Percentiles rank a stretch among this genome's conserved stretches.
phyloP scores from a whole-genome alignment of 176 grass and related monocot species.

The Dactylis glomerata region DNA sequence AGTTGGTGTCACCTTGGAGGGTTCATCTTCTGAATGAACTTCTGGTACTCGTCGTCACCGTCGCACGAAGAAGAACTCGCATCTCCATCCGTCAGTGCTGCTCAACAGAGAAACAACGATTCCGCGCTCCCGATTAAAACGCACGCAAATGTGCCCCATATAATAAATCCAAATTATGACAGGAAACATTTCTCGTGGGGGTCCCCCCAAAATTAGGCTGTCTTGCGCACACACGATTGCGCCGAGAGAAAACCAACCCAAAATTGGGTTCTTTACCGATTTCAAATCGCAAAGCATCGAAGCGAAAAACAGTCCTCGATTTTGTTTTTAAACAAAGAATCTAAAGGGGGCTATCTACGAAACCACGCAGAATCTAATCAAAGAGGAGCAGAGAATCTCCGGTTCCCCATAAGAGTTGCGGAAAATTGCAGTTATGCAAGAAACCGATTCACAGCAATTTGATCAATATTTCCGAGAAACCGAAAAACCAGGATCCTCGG shows the following conservation, averaged over 20 bases:
- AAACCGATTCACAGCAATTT: not conserved
- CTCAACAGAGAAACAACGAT: not conserved
- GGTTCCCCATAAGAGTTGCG: not conserved
- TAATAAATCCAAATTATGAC: not conserved
- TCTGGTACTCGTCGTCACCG: slow-evolving; percentile 81
- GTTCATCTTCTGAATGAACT: slow-evolving; percentile 96
- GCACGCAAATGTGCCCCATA: not conserved
- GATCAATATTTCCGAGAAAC: slow-evolving; percentile 33
- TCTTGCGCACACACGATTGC: not conserved
- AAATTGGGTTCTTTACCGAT: not conserved
- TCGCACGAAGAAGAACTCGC: slow-evolving; percentile 61
- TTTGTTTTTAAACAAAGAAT: not conserved
- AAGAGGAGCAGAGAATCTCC: no score
- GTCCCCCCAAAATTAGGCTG: no score
- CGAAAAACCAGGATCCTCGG: not conserved
- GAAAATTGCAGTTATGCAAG: not conserved
- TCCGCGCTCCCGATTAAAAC: not conserved
- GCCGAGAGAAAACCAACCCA: not conserved
- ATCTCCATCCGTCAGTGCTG: slow-evolving; percentile 50
- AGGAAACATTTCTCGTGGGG: no score
- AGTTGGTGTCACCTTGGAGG: slow-evolving; percentile 65
- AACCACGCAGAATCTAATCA: not conserved
- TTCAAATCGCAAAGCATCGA: not conserved
- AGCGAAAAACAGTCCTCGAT: not conserved
- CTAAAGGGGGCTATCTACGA: not conserved